Conservation (phyloP, 768 basidiomycete species). For the Filobasidium floriforme region DNA sequence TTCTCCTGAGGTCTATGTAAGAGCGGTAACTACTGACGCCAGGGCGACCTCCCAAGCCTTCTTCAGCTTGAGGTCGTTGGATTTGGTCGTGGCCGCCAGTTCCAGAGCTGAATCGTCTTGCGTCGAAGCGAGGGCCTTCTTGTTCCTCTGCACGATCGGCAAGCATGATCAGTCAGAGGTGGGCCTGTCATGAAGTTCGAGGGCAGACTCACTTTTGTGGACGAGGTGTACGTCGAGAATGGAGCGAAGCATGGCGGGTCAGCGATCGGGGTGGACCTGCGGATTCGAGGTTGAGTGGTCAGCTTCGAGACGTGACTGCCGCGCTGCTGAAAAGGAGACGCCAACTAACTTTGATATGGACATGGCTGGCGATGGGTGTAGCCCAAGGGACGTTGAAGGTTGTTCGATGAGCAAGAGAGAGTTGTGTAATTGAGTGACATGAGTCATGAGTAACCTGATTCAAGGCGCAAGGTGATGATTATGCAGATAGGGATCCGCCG, state of each 20-base stretch:
- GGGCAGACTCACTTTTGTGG: background rate
- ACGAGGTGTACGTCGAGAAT: background rate
- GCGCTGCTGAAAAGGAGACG: too few relatives aligned
- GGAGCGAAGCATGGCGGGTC: slow-evolving; percentile 3
- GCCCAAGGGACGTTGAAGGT: too few relatives aligned
- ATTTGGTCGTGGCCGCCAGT: background rate
- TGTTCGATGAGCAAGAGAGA: too few relatives aligned
- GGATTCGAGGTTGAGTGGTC: background rate
- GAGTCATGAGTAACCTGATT: too few relatives aligned
- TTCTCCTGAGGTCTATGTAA: background rate
- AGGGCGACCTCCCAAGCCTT: slow-evolving; percentile 43
- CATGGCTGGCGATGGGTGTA: too few relatives aligned
- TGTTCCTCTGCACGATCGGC: background rate
- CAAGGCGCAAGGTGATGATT: too few relatives aligned
- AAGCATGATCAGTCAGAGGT: background rate
- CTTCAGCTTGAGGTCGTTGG: slow-evolving; percentile 38
- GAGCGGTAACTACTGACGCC: slow-evolving; percentile 28
- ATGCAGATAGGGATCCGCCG: too few relatives aligned
- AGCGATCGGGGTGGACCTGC: background rate
- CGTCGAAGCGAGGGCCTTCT: background rate
- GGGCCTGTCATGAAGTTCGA: background rate
- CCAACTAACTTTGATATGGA: too few relatives aligned
- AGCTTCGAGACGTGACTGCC: background rate
- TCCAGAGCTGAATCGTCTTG: background rate
- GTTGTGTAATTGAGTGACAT: too few relatives aligned